phyloP scores from a whole-genome alignment of 192 early-diverging fungal species.

The Chytriomyces confervae region DNA sequence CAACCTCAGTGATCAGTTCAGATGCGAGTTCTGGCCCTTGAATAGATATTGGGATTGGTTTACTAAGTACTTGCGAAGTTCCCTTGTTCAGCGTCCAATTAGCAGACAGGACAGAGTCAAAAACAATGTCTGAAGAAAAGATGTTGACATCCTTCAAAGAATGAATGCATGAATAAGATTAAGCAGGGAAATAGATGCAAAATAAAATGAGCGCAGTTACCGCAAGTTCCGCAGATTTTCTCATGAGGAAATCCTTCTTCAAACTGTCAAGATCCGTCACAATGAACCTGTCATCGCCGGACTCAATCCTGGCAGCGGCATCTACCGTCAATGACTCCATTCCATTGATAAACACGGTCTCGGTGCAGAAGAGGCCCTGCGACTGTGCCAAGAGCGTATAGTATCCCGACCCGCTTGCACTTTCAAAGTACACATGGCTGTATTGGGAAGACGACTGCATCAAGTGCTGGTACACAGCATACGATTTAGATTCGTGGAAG shows the following conservation, averaged over 20 bases:
- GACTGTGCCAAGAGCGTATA: constrained; percentile 40
- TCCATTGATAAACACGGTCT: constrained; percentile 40
- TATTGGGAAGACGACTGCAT: constrained; percentile 14
- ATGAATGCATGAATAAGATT: not conserved
- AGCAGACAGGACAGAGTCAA: constrained; percentile 25
- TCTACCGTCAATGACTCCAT: constrained; percentile 31
- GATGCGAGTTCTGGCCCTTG: not conserved
- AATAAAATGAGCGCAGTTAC: constrained; percentile 9
- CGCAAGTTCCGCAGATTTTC: constrained; percentile 43
- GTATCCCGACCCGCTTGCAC: constrained; percentile 37
- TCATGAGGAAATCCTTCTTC: constrained; percentile 38
- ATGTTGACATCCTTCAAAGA: constrained; percentile 38
- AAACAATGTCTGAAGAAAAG: constrained; percentile 37
- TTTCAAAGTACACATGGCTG: constrained; percentile 42
- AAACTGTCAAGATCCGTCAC: constrained; percentile 30
- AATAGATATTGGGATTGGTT: constrained; percentile 29
- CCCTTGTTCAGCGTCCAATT: constrained; percentile 37
- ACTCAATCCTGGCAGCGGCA: constrained; percentile 22
- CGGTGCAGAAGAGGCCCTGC: constrained; percentile 43
- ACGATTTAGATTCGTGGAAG: constrained; percentile 36
- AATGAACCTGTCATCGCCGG: not conserved
- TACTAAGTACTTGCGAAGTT: constrained; percentile 11
- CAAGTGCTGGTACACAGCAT: constrained; percentile 41
- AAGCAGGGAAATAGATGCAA: not conserved
- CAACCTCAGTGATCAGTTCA: constrained; percentile 39